phyloP scores from a whole-genome alignment of 2,329 filamentous ascomycete species.

The Nemania sp. region DNA sequence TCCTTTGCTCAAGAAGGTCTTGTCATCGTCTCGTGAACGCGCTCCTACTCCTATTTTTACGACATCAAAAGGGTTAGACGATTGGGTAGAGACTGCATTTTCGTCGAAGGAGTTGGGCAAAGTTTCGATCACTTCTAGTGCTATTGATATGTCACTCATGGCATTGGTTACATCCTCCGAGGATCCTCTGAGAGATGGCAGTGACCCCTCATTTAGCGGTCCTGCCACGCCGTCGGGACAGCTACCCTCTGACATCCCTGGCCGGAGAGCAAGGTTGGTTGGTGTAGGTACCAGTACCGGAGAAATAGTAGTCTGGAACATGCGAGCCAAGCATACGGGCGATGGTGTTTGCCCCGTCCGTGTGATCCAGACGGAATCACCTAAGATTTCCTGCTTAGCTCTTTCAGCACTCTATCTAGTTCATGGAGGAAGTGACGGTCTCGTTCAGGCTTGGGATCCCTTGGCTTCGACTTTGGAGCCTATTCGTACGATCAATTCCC shows the following conservation, averaged over 20 bases:
- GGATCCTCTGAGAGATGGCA: conserved; percentile 71
- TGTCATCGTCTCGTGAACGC: conserved; percentile 33
- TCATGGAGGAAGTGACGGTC: conserved; percentile 89
- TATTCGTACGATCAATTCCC: conserved; percentile 83
- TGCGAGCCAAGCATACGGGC: conserved; percentile 64
- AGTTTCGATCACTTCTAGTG: conserved; percentile 68
- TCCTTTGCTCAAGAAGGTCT: conserved; percentile 27
- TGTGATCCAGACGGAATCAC: conserved; percentile 86
- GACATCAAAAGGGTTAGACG: conserved; percentile 48
- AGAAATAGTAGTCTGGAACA: conserved; percentile 81
- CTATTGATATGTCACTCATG: conserved; percentile 74
- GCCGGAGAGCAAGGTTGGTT: conserved; percentile 78
- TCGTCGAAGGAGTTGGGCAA: conserved; percentile 62
- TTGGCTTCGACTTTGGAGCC: conserved; percentile 78
- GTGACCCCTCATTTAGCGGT: conserved; percentile 48
- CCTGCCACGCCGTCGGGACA: conserved; percentile 51
- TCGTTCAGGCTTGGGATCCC: conserved; percentile 97
- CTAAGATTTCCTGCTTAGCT: conserved; percentile 80
- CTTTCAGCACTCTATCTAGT: conserved; percentile 85
- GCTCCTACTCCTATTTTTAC: conserved; percentile 25
- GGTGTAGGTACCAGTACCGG: conserved; percentile 81
- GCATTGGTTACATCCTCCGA: conserved; percentile 73
- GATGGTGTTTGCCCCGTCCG: conserved; percentile 73
- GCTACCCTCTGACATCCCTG: conserved; percentile 68
- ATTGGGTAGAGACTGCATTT: conserved; percentile 68